Conservation (phyloP, 169 alveolate species). For the Sarcocystis neurona region DNA sequence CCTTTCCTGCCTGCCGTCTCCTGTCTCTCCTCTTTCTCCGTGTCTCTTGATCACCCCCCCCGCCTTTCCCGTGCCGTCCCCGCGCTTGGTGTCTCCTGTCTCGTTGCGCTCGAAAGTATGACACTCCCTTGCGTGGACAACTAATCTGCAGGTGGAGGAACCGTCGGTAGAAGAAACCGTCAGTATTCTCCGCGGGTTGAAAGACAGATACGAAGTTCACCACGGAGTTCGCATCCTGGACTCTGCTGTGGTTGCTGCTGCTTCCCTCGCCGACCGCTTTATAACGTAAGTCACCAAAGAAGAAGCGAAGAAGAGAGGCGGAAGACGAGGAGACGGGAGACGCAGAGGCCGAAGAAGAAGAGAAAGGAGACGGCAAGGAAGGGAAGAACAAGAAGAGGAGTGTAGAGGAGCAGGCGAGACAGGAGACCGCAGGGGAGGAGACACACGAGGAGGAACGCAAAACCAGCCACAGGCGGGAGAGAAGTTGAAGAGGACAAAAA, state of each 20-base stretch:
- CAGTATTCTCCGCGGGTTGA: slow-evolving; percentile 84
- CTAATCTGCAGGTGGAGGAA: slow-evolving; percentile 74
- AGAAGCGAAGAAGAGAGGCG: no score
- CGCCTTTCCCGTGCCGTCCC: not conserved
- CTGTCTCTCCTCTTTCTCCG: not conserved
- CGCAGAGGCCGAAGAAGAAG: not conserved
- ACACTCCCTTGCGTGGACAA: no score
- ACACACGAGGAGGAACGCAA: no score
- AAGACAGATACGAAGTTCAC: slow-evolving; percentile 85
- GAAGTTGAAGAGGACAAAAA: no score
- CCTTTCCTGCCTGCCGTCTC: not conserved
- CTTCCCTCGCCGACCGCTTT: slow-evolving; percentile 70
- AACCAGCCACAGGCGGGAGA: no score
- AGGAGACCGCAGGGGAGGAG: not conserved
- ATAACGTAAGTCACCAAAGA: slow-evolving; percentile 38
- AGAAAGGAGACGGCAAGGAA: not conserved
- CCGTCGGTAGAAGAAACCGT: slow-evolving; percentile 86
- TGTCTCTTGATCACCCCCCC: not conserved
- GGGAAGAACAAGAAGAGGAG: not conserved
- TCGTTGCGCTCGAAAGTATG: no score
- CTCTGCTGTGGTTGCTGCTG: slow-evolving; percentile 86
- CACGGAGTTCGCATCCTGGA: slow-evolving; percentile 89
- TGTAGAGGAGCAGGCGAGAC: not conserved
- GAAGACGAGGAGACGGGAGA: no score
- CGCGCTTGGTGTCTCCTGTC: not conserved